A percentile compares a stretch with the other conserved stretches of the same genome.
Conservation (phyloP, 192 early-diverging fungal species). For the Entomortierella parvispora region DNA sequence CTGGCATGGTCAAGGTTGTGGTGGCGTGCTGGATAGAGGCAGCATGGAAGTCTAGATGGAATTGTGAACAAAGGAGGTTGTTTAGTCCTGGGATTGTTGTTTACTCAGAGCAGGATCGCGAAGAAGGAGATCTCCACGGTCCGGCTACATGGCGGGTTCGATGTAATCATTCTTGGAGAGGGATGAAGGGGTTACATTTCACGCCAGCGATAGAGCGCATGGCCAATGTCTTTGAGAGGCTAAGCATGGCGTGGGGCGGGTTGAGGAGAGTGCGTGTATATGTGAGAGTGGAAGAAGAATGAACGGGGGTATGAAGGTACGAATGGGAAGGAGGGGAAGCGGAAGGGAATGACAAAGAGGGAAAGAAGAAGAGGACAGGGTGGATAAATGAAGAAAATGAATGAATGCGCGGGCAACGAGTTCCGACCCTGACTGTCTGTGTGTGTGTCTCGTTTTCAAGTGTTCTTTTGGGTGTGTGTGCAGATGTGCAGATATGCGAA, state of each 20-base stretch:
- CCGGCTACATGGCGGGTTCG: too few species aligned
- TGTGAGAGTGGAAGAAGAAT: not conserved
- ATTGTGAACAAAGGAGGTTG: not conserved
- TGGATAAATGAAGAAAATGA: not conserved
- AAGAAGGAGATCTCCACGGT: not conserved
- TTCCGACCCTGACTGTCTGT: too few species aligned
- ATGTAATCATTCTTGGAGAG: not conserved
- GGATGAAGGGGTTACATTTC: conserved; percentile 26
- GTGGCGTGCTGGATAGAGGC: conserved; percentile 59
- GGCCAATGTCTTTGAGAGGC: conserved; percentile 48
- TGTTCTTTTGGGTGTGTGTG: too few species aligned
- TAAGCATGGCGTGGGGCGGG: conserved; percentile 23
- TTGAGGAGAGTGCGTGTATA: not conserved
- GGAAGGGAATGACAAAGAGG: not conserved
- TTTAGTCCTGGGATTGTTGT: not conserved
- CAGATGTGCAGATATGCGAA: too few species aligned
- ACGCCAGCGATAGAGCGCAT: conserved; percentile 49
- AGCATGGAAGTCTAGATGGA: conserved; percentile 58
- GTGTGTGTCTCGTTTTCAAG: too few species aligned
- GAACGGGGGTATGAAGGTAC: not conserved
- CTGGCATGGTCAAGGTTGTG: conserved; percentile 85
- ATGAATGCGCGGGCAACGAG: too few species aligned
- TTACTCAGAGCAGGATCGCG: not conserved
- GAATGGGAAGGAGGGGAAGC: not conserved
- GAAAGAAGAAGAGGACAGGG: not conserved